Evolutionary conservation across 164 flowering plant species (phyloP).

Genomic region (Tetrastigma voinierianum): DNA sequence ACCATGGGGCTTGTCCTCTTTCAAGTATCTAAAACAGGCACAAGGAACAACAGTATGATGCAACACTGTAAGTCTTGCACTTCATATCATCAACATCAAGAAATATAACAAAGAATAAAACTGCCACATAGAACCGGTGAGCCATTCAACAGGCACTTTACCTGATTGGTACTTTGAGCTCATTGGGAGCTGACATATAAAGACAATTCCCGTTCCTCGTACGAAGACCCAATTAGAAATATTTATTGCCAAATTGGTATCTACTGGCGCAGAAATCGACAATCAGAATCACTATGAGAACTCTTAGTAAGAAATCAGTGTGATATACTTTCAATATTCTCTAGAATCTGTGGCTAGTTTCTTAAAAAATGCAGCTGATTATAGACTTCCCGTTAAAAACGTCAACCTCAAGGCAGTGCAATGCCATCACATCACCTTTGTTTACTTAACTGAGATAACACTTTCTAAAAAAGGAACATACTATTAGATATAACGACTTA

Average conservation of each 20-base stretch:
- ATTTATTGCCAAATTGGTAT: slow-evolving; percentile 79
- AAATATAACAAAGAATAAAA: not conserved
- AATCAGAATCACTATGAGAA: not conserved
- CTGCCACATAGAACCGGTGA: not conserved
- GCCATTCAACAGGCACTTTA: slow-evolving; percentile 18
- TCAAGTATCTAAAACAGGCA: slow-evolving; percentile 65
- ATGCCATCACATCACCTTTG: no score
- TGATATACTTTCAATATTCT: no score
- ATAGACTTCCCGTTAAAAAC: no score
- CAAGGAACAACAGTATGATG: not conserved
- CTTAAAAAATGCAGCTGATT: no score
- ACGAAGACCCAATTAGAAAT: slow-evolving; percentile 83
- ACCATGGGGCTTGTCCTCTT: slow-evolving; percentile 93
- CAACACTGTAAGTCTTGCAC: not conserved
- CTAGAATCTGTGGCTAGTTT: no score
- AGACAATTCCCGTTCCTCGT: slow-evolving; percentile 92
- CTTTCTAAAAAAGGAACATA: no score
- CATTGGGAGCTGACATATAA: slow-evolving; percentile 84
- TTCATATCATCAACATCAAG: not conserved
- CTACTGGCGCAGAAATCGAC: slow-evolving; percentile 31
- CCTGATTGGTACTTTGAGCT: slow-evolving; percentile 92
- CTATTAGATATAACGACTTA: not conserved
- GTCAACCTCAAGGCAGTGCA: no score
- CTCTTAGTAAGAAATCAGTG: not conserved
- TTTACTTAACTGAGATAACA: no score